A percentile compares a stretch with the other conserved stretches of the same genome.
Evolutionary conservation across 1,284 basidiomycete genomes (phyloP).

Genomic region (Moesziomyces sp.): DNA sequence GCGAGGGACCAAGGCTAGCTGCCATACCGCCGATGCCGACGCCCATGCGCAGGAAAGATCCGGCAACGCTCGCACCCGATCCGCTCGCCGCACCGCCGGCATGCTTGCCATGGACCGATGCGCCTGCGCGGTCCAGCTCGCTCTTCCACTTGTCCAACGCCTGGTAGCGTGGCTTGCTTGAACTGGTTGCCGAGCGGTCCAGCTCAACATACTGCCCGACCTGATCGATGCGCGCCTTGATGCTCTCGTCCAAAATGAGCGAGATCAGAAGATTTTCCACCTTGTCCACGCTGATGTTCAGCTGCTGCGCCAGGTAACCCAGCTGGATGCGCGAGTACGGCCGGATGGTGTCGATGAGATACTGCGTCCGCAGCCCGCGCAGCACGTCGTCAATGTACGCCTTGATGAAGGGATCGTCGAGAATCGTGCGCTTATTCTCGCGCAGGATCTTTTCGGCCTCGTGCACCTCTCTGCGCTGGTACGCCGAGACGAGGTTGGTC

Average conservation of each 20-base stretch:
- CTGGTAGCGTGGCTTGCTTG: slow-evolving; percentile 83
- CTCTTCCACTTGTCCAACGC: slow-evolving; percentile 84
- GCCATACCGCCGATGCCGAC: slow-evolving; percentile 24
- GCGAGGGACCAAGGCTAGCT: slow-evolving; percentile 20
- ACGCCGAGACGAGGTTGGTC: slow-evolving; percentile 95
- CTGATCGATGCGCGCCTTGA: slow-evolving; percentile 95
- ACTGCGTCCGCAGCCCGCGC: slow-evolving; percentile 90
- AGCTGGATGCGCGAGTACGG: slow-evolving; percentile 94
- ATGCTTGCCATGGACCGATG: slow-evolving; percentile 37
- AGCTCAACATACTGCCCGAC: slow-evolving; percentile 90
- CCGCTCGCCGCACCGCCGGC: slow-evolving; percentile 35
- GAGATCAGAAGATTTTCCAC: slow-evolving; percentile 93
- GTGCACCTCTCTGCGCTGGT: slow-evolving; percentile 94
- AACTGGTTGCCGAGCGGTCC: slow-evolving; percentile 75
- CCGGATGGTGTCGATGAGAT: slow-evolving; percentile 96
- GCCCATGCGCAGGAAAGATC: slow-evolving; percentile 37
- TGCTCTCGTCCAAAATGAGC: slow-evolving; percentile 92
- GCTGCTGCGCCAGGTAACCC: slow-evolving; percentile 76
- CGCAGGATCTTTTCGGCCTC: slow-evolving; percentile 92
- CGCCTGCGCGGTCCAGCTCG: slow-evolving; percentile 68
- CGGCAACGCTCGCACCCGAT: slow-evolving; percentile 19
- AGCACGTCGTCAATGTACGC: slow-evolving; percentile 94
- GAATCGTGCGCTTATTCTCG: slow-evolving; percentile 91
- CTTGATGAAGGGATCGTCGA: slow-evolving; percentile 92
- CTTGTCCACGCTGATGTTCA: slow-evolving; percentile 86